Evolutionary conservation across 2,329 filamentous ascomycete species (phyloP).

Genomic region (Xylaria sp.): DNA sequence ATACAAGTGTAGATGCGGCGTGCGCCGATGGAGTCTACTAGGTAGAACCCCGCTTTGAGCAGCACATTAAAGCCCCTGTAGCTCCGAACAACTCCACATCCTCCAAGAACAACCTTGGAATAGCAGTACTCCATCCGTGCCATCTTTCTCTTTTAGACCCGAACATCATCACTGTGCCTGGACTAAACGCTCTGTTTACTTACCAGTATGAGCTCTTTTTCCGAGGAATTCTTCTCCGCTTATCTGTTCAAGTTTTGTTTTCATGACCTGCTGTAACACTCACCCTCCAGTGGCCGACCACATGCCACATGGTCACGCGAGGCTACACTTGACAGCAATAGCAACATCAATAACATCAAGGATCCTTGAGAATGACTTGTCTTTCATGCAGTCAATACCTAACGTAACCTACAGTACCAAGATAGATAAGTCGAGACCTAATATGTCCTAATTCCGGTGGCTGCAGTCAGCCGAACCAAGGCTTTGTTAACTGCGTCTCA

Average conservation of each 20-base stretch:
- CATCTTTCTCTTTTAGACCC: not conserved
- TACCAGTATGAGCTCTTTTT: not conserved
- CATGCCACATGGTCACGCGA: not conserved
- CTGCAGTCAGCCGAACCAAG: slow-evolving; percentile 27
- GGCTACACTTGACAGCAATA: slow-evolving; percentile 1
- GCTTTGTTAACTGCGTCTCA: not conserved
- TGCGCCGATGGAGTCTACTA: not conserved
- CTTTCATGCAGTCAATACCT: not conserved
- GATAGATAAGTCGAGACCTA: not conserved
- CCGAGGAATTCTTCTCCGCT: not conserved
- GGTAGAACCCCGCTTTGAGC: not conserved
- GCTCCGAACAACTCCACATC: not conserved
- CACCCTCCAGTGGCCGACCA: not conserved
- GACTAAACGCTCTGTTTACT: not conserved
- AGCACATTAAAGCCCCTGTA: not conserved
- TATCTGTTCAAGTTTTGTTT: not conserved
- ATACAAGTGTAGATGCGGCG: not conserved
- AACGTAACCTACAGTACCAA: not conserved
- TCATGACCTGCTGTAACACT: not conserved
- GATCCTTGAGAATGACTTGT: not conserved
- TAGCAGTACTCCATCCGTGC: not conserved
- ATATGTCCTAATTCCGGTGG: not conserved
- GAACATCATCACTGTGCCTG: not conserved
- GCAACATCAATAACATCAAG: not conserved
- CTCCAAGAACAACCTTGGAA: not conserved